Conservation (phyloP, 2,329 filamentous ascomycete species). For the Ophiostoma triangulosporum region DNA sequence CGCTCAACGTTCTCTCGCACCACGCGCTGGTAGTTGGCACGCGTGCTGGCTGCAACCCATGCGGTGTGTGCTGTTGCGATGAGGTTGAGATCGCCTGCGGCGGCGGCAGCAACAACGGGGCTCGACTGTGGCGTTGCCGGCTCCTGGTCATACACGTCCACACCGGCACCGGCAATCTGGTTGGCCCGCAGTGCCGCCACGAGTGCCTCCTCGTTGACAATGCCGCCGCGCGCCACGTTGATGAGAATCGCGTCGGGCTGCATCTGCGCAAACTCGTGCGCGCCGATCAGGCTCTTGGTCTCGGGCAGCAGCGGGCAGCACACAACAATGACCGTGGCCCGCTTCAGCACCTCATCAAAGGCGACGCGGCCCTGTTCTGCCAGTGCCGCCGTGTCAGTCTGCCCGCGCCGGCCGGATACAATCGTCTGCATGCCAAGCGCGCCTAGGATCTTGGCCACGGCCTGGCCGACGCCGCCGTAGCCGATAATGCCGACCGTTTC, state of each 20-base stretch:
- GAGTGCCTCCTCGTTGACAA: constrained; percentile 23
- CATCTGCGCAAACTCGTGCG: constrained; percentile 12
- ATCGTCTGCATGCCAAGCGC: constrained; percentile 22
- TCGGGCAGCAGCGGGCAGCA: constrained; percentile 21
- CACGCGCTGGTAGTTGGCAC: constrained; percentile 11
- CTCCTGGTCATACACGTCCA: constrained; percentile 24
- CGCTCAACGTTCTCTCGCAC: constrained; percentile 12
- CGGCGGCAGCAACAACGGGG: constrained; percentile 10
- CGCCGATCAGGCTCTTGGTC: constrained; percentile 18
- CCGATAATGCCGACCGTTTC: constrained; percentile 21
- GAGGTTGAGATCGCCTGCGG: constrained; percentile 11
- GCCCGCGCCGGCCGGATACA: constrained; percentile 11
- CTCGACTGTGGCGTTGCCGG: constrained; percentile 16
- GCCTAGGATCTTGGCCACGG: constrained; percentile 18
- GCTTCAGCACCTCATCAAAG: constrained; percentile 16
- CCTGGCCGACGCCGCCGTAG: constrained; percentile 22
- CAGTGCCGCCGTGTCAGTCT: constrained; percentile 6
- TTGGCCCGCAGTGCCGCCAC: constrained; percentile 20
- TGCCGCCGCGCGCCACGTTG: constrained; percentile 22
- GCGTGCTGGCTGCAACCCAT: constrained; percentile 14
- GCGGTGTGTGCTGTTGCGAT: constrained; percentile 14
- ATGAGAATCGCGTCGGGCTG: constrained; percentile 19
- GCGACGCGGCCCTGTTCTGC: constrained; percentile 6
- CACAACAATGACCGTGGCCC: constrained; percentile 20
- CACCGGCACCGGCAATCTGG: constrained; percentile 21